A percentile compares a stretch with the other conserved stretches of the same genome.
Evolutionary conservation across 2,329 filamentous ascomycete species (phyloP).

Genomic region (Macrophomina tecta): DNA sequence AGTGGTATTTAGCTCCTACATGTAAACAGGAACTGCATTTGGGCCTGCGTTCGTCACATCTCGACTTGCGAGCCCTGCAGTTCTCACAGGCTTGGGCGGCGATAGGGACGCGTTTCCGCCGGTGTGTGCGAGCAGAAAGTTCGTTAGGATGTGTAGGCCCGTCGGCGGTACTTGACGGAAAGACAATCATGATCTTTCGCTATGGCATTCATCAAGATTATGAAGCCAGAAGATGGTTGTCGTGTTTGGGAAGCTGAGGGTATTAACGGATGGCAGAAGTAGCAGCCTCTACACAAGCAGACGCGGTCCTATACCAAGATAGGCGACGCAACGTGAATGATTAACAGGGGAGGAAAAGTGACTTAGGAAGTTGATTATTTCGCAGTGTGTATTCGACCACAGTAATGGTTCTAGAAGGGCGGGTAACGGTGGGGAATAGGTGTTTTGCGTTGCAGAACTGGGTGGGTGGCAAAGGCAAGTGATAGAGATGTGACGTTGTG

Average conservation of each 20-base stretch:
- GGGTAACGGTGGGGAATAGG: background rate
- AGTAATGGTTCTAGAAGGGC: no score
- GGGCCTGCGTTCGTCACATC: slow-evolving; percentile 30
- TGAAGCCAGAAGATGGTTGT: background rate
- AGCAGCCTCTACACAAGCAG: background rate
- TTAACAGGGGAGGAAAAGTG: no score
- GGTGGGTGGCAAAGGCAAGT: background rate
- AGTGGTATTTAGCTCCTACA: slow-evolving; percentile 28
- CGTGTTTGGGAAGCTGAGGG: background rate
- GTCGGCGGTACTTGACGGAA: slow-evolving; percentile 1
- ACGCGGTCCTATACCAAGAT: background rate
- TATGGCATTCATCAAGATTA: background rate
- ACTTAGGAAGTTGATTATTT: background rate
- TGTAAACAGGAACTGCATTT: slow-evolving; percentile 30
- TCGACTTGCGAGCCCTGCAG: slow-evolving; percentile 29
- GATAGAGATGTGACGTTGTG: background rate
- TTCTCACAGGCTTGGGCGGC: slow-evolving; percentile 31
- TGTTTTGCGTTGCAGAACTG: background rate
- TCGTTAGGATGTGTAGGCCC: slow-evolving; percentile 3
- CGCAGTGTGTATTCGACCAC: no score
- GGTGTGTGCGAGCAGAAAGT: slow-evolving; percentile 3
- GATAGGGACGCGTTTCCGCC: slow-evolving; percentile 29
- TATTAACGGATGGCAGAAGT: background rate
- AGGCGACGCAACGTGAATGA: background rate
- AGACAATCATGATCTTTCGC: slow-evolving; percentile 19